Base-by-base conservation (phyloP, 129 eudicot species). In the Pulicaria dysenterica region DNA sequence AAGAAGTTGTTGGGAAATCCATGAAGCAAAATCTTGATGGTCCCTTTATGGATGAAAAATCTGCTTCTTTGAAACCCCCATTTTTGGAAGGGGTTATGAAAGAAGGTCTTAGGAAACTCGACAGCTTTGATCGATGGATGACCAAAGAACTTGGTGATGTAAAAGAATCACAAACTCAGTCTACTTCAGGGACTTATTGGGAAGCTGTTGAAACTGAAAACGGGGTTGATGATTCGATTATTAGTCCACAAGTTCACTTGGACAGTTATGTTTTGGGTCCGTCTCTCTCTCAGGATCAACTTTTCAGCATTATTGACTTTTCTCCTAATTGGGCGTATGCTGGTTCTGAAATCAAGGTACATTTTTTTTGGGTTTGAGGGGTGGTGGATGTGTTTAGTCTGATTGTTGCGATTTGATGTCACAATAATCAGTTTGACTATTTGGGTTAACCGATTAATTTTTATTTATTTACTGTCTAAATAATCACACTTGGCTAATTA, bases 81-180 rank as follows among this genome's bases (percentile, higher is more conserved):
- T 42, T 70, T 57, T 58, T 94, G 46, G 92, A 84, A 53, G 91
- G 85, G 34, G 80, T 92, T 64, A 69, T 77, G 71, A 87, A 76
- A 73, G 92, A 87, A 56, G 95, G 91, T 69, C 85, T 95, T 59
- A 87, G 77, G 81, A 95, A 95, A 85, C 93, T 90, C 5, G 99
- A 95, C 81, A 95, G 99, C 82, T 95, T 95, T 82, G 95, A 89
- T 70, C 86, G 92, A 9, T 95, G 99, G 99, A 90, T 90, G 89
- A 86, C 79, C 63, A 95, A 88, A 70, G 99, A 95, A 86, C 93
- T 95, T 45, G 99, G 88, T 37, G 99, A 89, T 75, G 96, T 89
- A 31, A 84, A 80, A 66, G 98, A 95, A 72, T 47, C 90, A 39
- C 84, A 83, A 58, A 72, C 81, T 58, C 95, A 83, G 77, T 85